These are phyloP conservation scores for Lodderomyces margitis DNA, from an alignment of 1,139 yeast species.

Conservation along the genomic window DNA sequence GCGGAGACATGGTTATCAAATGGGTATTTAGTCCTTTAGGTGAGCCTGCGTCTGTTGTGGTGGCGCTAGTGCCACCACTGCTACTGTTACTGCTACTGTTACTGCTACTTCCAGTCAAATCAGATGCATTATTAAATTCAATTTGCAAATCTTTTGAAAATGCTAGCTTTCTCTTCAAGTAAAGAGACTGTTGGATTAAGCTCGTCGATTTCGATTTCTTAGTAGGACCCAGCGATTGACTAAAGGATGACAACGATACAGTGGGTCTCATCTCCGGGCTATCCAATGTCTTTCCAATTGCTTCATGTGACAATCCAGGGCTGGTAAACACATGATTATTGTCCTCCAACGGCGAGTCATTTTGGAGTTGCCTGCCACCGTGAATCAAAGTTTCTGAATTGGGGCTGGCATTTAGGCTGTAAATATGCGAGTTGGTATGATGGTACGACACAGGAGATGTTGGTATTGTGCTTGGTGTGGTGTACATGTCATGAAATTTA, in stretches of 20 bases:
- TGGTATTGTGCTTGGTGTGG: slow-evolving; percentile 7
- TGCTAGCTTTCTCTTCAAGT: slow-evolving; percentile 30
- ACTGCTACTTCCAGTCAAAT: too few species aligned
- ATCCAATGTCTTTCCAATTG: neutral
- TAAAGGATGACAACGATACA: neutral
- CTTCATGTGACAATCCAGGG: neutral
- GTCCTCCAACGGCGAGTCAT: neutral
- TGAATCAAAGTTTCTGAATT: slow-evolving; percentile 5
- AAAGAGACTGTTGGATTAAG: slow-evolving; percentile 23
- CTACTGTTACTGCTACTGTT: too few species aligned
- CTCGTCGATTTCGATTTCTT: slow-evolving; percentile 16
- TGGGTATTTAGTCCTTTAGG: neutral
- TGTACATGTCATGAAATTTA: slow-evolving; percentile 23
- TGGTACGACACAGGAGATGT: slow-evolving; percentile 8
- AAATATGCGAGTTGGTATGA: slow-evolving; percentile 15
- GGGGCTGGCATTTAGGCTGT: slow-evolving; percentile 17
- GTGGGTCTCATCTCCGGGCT: neutral
- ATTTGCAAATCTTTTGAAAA: slow-evolving; percentile 41
- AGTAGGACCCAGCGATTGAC: slow-evolving; percentile 3
- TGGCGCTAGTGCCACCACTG: slow-evolving; percentile 7
- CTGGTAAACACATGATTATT: neutral
- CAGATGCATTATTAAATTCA: slow-evolving; percentile 22
- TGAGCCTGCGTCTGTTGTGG: neutral
- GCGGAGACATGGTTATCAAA: slow-evolving; percentile 2
- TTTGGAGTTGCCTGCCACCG: neutral